Base-by-base conservation (phyloP, 2,329 filamentous ascomycete species). In the Aphanocladium album region DNA sequence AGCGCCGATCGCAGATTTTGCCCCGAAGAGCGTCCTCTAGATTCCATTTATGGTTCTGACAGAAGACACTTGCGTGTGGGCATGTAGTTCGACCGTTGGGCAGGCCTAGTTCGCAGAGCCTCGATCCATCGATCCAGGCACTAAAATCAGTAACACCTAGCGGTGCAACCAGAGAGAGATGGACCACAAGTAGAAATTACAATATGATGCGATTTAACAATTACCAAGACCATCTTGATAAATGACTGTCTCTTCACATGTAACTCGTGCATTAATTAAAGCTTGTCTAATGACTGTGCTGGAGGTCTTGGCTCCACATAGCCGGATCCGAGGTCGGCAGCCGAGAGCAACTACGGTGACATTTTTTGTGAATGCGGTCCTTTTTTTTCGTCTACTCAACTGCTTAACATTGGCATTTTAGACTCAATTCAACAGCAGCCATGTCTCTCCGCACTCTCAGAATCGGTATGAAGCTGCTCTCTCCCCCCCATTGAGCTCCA, bases 361-460 rank as follows among this genome's bases (percentile, higher is more conserved):
- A 37, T 60, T 53, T 52, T 58, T 43, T 35, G 33, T 35, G 16
- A n/a, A 11, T 19, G 17, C 43, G 11, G 21, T 19, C 7, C 30
- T 35, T 23, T 35, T 17, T 56, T 35, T 17, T 56, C 52, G 41
- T 35, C 53, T 19, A 17, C 60, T 39, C 50, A 33, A 9, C 16
- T 25, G n/a, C 37, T 25, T 47, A 21, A 52, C 50, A 30, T 25
- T 37, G 49, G 7, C 23, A 5, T 45, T 27, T n/a, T 25, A 49
- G n/a, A 27, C 19, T 11, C 57, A 52, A 60, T 53, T 60, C 39
- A 52, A 53, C 35, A 14, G 49, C 49, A 46, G 71, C 60, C 62
- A 77, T 77, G 75, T 74, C 75, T 57, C 64, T 76, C 62, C 76
- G 75, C 66, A 77, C 75, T 35, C 73, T 77, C 52, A 72, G 72